phyloP scores from a whole-genome alignment of 2,329 filamentous ascomycete genomes.

The Nectriaceae sp. region DNA sequence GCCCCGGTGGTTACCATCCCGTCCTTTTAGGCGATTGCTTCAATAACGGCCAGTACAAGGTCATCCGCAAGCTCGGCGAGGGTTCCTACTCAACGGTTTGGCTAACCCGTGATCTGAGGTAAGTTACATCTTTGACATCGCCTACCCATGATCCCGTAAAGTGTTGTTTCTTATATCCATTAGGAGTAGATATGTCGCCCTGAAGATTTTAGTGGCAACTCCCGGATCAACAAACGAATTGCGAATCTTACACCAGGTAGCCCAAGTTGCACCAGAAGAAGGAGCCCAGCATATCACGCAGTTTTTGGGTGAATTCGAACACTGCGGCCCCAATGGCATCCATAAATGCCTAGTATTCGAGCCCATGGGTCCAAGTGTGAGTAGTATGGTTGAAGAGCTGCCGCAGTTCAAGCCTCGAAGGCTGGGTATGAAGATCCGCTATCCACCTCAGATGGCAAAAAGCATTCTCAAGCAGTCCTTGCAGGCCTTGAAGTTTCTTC shows the following conservation, averaged over 20 bases:
- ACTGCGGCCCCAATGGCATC: background rate
- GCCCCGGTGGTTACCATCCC: background rate
- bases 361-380: background rate
- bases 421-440: background rate
- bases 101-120: too few species aligned
- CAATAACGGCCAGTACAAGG: background rate
- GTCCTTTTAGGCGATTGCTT: background rate
- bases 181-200: background rate
- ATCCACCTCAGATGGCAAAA: conserved; percentile 9
- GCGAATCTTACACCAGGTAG: background rate
- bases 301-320: background rate
- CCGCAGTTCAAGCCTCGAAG: background rate
- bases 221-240: background rate
- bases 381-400: background rate
- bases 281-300: background rate
- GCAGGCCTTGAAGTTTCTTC: conserved; percentile 3
- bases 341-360: background rate
- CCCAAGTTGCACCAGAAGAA: background rate
- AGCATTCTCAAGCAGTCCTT: conserved; percentile 12
- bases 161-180: too few species aligned
- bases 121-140: too few species aligned
- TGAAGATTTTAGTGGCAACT: background rate
- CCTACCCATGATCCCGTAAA: background rate
- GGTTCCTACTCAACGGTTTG: background rate
- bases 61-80: background rate